Evolutionary conservation across 2,329 filamentous ascomycete species (phyloP).

Genomic region (Cercospora sp.): DNA sequence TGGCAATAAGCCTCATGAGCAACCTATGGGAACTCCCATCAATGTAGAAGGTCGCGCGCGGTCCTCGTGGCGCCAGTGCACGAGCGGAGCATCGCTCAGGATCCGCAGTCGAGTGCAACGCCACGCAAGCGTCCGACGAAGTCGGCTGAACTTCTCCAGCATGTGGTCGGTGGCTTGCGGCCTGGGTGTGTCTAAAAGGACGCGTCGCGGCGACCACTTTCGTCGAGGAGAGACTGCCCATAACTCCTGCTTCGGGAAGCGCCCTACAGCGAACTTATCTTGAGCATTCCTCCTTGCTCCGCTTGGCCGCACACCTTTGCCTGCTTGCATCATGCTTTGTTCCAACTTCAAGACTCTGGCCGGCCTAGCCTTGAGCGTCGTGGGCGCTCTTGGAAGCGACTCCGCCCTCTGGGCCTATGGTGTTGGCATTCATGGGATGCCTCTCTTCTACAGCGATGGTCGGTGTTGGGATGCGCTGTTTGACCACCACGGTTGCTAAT

Average conservation of each 20-base stretch:
- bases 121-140: neutral
- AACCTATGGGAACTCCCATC: neutral
- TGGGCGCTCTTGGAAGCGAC: neutral
- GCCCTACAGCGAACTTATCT: neutral
- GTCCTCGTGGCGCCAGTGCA: neutral
- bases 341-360: neutral
- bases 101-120: neutral
- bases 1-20: neutral
- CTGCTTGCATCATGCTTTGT: neutral
- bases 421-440: constrained; percentile 22
- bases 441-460: constrained; percentile 27
- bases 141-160: neutral
- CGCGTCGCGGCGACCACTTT: neutral
- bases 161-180: neutral
- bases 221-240: neutral
- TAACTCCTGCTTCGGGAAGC: neutral
- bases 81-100: neutral
- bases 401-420: constrained; percentile 25
- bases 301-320: neutral
- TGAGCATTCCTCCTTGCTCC: neutral
- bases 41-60: neutral
- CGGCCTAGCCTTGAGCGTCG: constrained; percentile 1
- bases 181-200: neutral
- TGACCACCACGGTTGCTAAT: neutral
- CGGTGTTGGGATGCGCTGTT: neutral